These are phyloP conservation scores for Acacia crassicarpa DNA, from an alignment of 306 rosid species.

Conservation along the genomic window DNA sequence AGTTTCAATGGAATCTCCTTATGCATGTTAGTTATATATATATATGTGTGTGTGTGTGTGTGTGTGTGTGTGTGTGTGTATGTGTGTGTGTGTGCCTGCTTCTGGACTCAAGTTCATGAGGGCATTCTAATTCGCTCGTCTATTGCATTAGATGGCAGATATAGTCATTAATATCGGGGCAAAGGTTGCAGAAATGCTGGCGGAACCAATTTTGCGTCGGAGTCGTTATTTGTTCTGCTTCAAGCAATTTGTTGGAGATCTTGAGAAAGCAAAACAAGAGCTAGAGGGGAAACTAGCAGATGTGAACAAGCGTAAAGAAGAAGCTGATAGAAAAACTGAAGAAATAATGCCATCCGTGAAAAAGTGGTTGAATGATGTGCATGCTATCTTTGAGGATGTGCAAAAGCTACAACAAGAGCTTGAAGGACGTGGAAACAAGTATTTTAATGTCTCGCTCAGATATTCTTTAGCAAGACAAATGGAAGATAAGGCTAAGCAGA, in stretches of 20 bases:
- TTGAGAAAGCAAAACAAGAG: background rate
- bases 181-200: background rate
- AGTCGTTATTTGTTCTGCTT: background rate
- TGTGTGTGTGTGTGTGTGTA: too few relatives aligned
- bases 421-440: background rate
- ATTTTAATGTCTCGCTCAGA: too few relatives aligned
- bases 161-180: background rate
- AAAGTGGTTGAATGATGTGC: background rate
- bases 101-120: too few relatives aligned
- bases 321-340: background rate
- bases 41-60: too few relatives aligned
- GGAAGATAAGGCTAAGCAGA: background rate
- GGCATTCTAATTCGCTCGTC: too few relatives aligned
- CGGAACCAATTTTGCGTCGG: background rate
- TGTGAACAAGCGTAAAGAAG: background rate
- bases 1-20: too few relatives aligned
- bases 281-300: background rate
- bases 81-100: too few relatives aligned
- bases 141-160: background rate
- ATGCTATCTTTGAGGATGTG: background rate
- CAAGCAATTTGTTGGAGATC: background rate
- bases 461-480: background rate
- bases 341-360: background rate
- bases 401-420: background rate
- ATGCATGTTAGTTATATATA: too few relatives aligned